Percentiles rank a stretch among this genome's conserved stretches.
phyloP scores from a whole-genome alignment of 192 early-diverging fungal species.

The Coemansia nantahalensis region DNA sequence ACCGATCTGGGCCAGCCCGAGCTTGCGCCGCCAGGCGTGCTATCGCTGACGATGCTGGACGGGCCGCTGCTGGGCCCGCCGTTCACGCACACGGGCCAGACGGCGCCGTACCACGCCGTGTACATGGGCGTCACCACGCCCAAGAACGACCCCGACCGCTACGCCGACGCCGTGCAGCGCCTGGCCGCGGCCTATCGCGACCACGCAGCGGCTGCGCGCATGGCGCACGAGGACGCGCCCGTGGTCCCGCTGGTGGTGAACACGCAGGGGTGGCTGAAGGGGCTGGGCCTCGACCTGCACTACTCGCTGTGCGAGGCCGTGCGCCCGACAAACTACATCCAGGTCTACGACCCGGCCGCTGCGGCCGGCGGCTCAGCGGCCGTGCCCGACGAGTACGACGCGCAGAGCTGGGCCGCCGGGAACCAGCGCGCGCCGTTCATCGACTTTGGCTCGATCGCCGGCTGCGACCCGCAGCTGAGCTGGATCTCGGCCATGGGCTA shows the following conservation, averaged over 20 bases:
- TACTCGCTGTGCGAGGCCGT: conserved; percentile 60
- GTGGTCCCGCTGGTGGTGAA: conserved; percentile 87
- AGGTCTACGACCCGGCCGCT: conserved; percentile 44
- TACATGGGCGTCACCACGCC: conserved; percentile 78
- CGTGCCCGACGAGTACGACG: background rate
- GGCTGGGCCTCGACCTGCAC: conserved; percentile 82
- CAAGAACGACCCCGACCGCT: conserved; percentile 78
- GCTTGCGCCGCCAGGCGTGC: conserved; percentile 75
- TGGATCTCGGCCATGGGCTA: conserved; percentile 38
- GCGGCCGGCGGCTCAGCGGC: too few species aligned
- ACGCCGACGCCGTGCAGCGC: conserved; percentile 63
- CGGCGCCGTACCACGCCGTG: conserved; percentile 61
- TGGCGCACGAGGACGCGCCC: conserved; percentile 15
- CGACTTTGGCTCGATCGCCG: conserved; percentile 42
- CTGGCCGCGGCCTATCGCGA: conserved; percentile 60
- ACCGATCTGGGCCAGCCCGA: conserved; percentile 93
- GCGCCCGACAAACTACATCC: conserved; percentile 69
- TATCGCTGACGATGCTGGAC: conserved; percentile 72
- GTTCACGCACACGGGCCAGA: conserved; percentile 66
- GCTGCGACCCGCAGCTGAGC: conserved; percentile 19
- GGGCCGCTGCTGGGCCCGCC: conserved; percentile 78
- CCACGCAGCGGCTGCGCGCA: conserved; percentile 20
- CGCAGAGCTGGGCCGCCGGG: conserved; percentile 7
- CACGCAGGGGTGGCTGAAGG: conserved; percentile 93
- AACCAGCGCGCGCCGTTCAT: conserved; percentile 30